These are phyloP conservation scores for Xylaria sp. DNA, from an alignment of 2,329 filamentous ascomycete genomes.

Conservation along the genomic window DNA sequence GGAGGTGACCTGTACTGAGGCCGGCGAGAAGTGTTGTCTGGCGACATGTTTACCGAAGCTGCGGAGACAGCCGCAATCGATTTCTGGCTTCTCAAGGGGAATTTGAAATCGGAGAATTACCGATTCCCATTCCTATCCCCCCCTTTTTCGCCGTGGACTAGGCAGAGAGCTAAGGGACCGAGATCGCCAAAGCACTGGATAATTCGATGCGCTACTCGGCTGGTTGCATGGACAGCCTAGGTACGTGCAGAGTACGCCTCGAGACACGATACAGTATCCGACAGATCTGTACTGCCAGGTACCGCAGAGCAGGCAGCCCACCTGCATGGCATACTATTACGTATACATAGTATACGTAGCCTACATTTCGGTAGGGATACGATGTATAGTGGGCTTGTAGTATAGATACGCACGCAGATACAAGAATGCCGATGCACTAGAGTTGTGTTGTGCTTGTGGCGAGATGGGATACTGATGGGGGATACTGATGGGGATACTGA, in stretches of 20 bases:
- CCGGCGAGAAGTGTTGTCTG: constrained; percentile 2
- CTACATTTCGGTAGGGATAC: too few relatives aligned
- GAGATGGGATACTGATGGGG: too few relatives aligned
- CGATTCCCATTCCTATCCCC: constrained; percentile 39
- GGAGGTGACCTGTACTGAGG: not conserved
- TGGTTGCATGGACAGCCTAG: constrained; percentile 7
- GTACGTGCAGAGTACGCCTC: not conserved
- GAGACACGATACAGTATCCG: not conserved
- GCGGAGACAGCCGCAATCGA: constrained; percentile 44
- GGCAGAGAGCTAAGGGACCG: too few relatives aligned
- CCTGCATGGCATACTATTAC: too few relatives aligned
- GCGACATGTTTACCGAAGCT: constrained; percentile 38
- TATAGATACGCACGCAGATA: not conserved
- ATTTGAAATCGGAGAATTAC: constrained; percentile 41
- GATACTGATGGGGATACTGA: too few relatives aligned
- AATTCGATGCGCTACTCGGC: constrained; percentile 17
- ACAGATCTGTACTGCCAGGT: not conserved
- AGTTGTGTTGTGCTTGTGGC: not conserved
- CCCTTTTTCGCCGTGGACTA: too few relatives aligned
- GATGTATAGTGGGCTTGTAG: too few relatives aligned
- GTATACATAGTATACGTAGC: too few relatives aligned
- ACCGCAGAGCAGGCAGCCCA: too few relatives aligned
- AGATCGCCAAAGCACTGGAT: constrained; percentile 20
- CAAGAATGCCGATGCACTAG: not conserved
- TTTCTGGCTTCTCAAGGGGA: constrained; percentile 36